These are phyloP conservation scores for Bruguiera hainesii DNA, from an alignment of 441 rosid species.

Conservation along the genomic window DNA sequence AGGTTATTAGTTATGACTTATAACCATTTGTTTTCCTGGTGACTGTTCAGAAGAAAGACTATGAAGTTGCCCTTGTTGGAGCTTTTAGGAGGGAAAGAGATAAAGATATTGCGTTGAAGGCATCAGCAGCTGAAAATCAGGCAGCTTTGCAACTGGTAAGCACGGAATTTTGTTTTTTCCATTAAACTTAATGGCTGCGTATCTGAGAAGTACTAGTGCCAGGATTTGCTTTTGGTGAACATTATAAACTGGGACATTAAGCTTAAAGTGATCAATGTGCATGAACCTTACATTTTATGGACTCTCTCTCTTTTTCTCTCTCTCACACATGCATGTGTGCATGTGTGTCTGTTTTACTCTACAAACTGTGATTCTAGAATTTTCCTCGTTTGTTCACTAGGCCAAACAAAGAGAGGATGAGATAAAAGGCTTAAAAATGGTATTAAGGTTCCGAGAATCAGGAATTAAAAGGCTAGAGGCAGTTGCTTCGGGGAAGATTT, in stretches of 20 bases:
- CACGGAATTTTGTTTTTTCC: neutral
- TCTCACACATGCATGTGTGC: too few species aligned
- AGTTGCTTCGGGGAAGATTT: constrained; percentile 79
- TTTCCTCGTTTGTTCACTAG: constrained; percentile 26
- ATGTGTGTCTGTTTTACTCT: too few species aligned
- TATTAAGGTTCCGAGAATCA: constrained; percentile 87
- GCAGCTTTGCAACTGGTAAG: constrained; percentile 84
- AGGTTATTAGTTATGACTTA: constrained; percentile 6
- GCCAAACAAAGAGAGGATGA: constrained; percentile 92
- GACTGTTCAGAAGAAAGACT: constrained; percentile 66
- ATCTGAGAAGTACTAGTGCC: neutral
- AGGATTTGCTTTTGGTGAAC: neutral
- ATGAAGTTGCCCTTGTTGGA: constrained; percentile 79
- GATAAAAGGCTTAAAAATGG: constrained; percentile 91
- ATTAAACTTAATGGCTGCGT: constrained; percentile 8
- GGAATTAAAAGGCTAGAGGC: constrained; percentile 87
- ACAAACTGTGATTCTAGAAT: neutral
- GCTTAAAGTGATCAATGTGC: too few species aligned
- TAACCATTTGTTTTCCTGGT: constrained; percentile 3
- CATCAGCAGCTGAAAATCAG: constrained; percentile 73
- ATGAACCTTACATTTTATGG: too few species aligned
- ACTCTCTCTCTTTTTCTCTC: too few species aligned
- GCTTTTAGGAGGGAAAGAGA: constrained; percentile 89
- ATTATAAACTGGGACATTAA: neutral
- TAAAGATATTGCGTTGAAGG: constrained; percentile 68